phyloP scores from a whole-genome alignment of 306 rosid genomes.

The Prunus davidiana region DNA sequence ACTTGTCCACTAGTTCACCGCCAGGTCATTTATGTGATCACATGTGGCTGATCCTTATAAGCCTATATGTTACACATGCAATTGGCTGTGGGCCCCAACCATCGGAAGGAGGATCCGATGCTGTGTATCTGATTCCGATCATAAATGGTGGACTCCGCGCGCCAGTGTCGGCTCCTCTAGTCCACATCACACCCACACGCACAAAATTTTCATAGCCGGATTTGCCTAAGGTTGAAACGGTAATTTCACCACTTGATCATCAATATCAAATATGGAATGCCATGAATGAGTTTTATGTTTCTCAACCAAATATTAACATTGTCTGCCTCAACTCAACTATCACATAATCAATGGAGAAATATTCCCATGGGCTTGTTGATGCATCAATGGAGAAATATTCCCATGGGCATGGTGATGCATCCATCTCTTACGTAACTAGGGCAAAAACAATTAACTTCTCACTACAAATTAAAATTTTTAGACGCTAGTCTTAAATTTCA shows the following conservation, averaged over 20 bases:
- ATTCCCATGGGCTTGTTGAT: neutral
- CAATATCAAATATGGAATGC: neutral
- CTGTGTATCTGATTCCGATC: too few species aligned
- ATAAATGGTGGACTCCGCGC: too few species aligned
- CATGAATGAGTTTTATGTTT: neutral
- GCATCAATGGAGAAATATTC: neutral
- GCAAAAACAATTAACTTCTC: too few species aligned
- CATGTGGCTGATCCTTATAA: neutral
- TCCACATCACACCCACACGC: neutral
- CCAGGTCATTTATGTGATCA: neutral
- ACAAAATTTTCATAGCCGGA: neutral
- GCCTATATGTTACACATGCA: neutral
- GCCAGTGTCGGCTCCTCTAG: neutral
- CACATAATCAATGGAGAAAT: neutral
- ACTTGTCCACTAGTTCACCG: conserved; percentile 9
- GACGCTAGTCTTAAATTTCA: too few species aligned
- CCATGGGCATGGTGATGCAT: neutral
- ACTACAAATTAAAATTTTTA: too few species aligned
- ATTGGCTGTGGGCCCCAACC: neutral
- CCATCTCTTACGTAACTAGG: too few species aligned
- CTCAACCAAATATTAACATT: neutral
- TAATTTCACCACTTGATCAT: neutral
- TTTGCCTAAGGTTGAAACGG: too few species aligned
- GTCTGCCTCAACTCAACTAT: neutral
- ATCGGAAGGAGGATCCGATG: neutral